Base-by-base conservation (phyloP, 192 early-diverging fungal genomes). In the Backusella westeae region DNA sequence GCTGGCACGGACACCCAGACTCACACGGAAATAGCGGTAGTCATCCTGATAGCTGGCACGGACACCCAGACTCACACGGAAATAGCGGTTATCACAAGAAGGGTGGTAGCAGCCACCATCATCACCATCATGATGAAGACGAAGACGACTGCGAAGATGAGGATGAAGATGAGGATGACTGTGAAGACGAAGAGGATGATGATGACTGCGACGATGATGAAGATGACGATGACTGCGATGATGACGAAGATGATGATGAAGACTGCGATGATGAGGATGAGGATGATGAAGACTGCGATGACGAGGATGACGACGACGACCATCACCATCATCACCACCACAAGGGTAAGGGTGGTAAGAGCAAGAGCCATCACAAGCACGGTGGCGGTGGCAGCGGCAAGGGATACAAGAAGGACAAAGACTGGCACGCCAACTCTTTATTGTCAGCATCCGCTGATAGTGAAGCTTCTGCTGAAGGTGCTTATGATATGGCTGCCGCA, bases 221-320 rank as follows among this genome's bases (percentile, higher is more conserved):
- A 23, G 83, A 89, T 35, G 71, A 82, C 59, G 84, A 85, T 19
- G 83, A 89, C 35, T 77, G 85, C 9, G 84, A 85, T 32, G 71
- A 81, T 14, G 67, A 73, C 0, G 23, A 66, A 15, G 63, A 66
- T 1, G 63, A 63, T 63, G 29, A 29, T 9, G 21, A 63, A 6
- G 59, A 63, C 29, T 21, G 29, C 1, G 26, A 69, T 1, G 5
- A 19, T 8, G 14, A 38, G 3, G 75, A 42, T 32, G 42, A 34
- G 0, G 23, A 14, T 12, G 23, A 42, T 34, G 35, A 34, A 17
- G 21, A 70, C 6, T 39, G 34, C 1, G 67, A 67, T 1, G 67
- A 67, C 9, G 34, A 68, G 4, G 67, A 34, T 38, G 29, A 8
- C 1, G 34, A 68, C 6, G 68, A 39, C 15, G 8, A 23, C 8